Base-by-base conservation (phyloP, 768 basidiomycete species). In the Postia placenta region DNA sequence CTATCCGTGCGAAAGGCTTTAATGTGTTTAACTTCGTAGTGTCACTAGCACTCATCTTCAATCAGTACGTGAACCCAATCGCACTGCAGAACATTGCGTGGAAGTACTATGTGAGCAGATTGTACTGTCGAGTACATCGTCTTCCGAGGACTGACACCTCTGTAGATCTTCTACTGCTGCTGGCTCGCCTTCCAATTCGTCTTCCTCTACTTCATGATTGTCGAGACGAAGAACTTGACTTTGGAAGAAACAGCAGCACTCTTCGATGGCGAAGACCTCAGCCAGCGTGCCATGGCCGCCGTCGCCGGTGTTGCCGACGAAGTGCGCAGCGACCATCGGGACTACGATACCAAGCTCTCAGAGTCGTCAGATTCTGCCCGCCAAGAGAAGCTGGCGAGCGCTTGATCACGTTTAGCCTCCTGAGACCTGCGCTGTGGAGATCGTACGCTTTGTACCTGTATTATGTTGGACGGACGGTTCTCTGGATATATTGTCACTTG, bases 61-160 rank as follows among this genome's bases (percentile, higher is more conserved):
- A 91, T 64, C 89, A 90, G 67, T 89, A 91, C 60, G 80, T 84
- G 64, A 92, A 92, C 71, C 90, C 88, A 28, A 77, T 89, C 63
- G 87, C 86, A 27, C 71, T 90, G 37, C 73, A 73, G 4, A 49
- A 61, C 30, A 69, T 90, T 43, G 69, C 62, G 47, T 90, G 88
- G 88, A 87, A 82, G 61, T 90, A 88, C 73, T 87, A 87, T 63
- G 75, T 80, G 48, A 45, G 76, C 67, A 5, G 22, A 26, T 12
- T 42, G 24, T 19, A 9, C 6, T 7, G 15, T 11, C 15, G 9
- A 11, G 7, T 39, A 22, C 19, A 6, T 7, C 38, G 38, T 19
- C 6, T 39, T 17, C 11, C 33, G 27, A 26, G 35, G 17, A 19
- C 30, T 24, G 2, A 23, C 42, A 19, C 45, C 3, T 39, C 12